phyloP scores from a whole-genome alignment of 495 filamentous ascomycete species.

The Apodospora peruviana region DNA sequence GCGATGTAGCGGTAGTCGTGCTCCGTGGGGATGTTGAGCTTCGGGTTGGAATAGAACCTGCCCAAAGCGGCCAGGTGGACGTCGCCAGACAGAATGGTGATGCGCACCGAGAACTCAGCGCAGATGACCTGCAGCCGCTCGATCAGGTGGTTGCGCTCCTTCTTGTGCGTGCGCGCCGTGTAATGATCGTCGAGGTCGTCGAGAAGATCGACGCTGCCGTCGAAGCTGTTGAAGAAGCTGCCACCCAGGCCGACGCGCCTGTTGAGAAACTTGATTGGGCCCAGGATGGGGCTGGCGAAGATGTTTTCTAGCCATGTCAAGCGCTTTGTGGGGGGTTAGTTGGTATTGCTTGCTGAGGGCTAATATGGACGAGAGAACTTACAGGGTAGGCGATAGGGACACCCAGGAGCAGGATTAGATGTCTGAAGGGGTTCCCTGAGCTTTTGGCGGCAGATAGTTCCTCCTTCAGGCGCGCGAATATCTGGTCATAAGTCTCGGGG shows the following conservation, averaged over 20 bases:
- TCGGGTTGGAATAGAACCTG: slow-evolving; percentile 88
- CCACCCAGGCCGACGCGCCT: slow-evolving; percentile 82
- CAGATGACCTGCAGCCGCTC: slow-evolving; percentile 69
- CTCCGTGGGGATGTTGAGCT: slow-evolving; percentile 70
- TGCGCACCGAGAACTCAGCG: slow-evolving; percentile 64
- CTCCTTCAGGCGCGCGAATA: slow-evolving; percentile 62
- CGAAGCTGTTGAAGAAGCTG: slow-evolving; percentile 86
- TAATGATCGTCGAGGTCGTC: slow-evolving; percentile 97
- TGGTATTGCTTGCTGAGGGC: background rate
- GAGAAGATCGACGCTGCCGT: slow-evolving; percentile 81
- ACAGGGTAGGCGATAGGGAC: slow-evolving; percentile 91
- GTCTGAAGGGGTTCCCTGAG: slow-evolving; percentile 57
- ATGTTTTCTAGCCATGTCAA: slow-evolving; percentile 91
- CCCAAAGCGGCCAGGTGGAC: slow-evolving; percentile 90
- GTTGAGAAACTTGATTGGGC: slow-evolving; percentile 81
- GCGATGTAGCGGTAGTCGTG: slow-evolving; percentile 92
- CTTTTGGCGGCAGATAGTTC: slow-evolving; percentile 56
- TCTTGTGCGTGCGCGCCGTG: slow-evolving; percentile 85
- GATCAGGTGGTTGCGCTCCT: slow-evolving; percentile 71
- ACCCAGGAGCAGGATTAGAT: slow-evolving; percentile 80
- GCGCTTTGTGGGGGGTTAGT: slow-evolving; percentile 40
- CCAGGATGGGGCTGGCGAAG: slow-evolving; percentile 74
- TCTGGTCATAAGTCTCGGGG: slow-evolving; percentile 77
- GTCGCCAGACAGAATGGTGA: slow-evolving; percentile 87
- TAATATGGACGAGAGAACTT: slow-evolving; percentile 10